phyloP scores from a whole-genome alignment of 768 basidiomycete genomes.

The Boletus rufocinnamomeus region DNA sequence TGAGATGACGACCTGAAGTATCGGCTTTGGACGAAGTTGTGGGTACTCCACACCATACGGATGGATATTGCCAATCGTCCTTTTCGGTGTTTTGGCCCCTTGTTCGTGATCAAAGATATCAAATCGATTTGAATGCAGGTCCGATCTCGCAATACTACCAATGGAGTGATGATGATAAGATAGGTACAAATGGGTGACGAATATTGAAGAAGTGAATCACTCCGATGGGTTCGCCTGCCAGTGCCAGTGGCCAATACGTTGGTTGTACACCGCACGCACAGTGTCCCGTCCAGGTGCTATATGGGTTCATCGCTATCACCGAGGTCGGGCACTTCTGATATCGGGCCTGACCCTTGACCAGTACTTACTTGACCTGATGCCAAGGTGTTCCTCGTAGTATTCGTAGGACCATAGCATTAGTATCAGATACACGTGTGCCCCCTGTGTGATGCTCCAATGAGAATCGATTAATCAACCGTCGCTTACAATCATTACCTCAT shows the following conservation, averaged over 20 bases:
- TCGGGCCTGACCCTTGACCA: not conserved
- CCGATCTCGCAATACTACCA: not conserved
- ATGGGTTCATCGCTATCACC: not conserved
- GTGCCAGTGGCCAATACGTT: too few relatives aligned
- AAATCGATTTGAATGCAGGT: conserved; percentile 2
- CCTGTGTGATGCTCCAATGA: not conserved
- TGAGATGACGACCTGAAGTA: not conserved
- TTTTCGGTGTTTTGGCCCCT: not conserved
- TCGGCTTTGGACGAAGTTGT: not conserved
- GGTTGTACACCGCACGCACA: not conserved
- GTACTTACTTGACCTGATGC: not conserved
- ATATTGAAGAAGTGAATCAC: not conserved
- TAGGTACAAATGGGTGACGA: not conserved
- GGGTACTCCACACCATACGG: not conserved
- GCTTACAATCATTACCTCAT: conserved; percentile 1
- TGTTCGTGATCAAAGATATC: not conserved
- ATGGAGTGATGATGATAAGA: not conserved
- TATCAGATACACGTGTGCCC: not conserved
- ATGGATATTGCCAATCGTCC: not conserved
- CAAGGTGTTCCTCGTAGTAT: too few relatives aligned
- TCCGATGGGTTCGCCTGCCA: not conserved
- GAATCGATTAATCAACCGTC: too few relatives aligned
- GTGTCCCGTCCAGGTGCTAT: not conserved
- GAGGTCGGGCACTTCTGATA: not conserved
- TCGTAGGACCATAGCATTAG: not conserved